Conservation (phyloP, 177 flowering plant genomes). For the Vitis hybrid region DNA sequence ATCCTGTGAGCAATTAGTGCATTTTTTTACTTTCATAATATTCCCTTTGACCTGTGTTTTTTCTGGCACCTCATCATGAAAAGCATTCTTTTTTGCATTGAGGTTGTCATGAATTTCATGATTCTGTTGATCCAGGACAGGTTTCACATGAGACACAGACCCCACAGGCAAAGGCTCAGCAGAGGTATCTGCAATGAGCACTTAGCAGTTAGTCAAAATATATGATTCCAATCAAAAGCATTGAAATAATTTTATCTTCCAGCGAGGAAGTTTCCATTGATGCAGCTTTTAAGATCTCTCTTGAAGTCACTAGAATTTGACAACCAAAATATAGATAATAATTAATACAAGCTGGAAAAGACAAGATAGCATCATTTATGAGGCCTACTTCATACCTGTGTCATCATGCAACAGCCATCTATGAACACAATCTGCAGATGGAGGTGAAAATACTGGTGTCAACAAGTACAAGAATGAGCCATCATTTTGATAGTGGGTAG, state of each 20-base stretch:
- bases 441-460: constrained; percentile 72
- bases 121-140: constrained; percentile 15
- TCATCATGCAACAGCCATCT: constrained; percentile 50
- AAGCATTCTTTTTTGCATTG: constrained; percentile 15
- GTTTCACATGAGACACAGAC: constrained; percentile 16
- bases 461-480: constrained; percentile 70
- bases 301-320: constrained; percentile 31
- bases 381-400: constrained; percentile 33
- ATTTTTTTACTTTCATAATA: constrained; percentile 16
- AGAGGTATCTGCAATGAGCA: constrained; percentile 19
- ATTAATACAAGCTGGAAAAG: neutral
- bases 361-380: neutral
- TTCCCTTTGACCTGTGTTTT: constrained; percentile 15
- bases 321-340: constrained; percentile 2
- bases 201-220: neutral
- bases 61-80: constrained; percentile 9
- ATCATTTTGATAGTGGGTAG: constrained; percentile 69
- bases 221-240: neutral
- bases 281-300: constrained; percentile 6
- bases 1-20: constrained; percentile 40
- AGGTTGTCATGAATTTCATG: constrained; percentile 19
- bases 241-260: constrained; percentile 13
- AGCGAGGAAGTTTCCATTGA: constrained; percentile 21
- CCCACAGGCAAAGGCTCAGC: constrained; percentile 16
- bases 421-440: constrained; percentile 55